Conservation (phyloP, 176 grass and related monocot species). For the Chloris gayana region DNA sequence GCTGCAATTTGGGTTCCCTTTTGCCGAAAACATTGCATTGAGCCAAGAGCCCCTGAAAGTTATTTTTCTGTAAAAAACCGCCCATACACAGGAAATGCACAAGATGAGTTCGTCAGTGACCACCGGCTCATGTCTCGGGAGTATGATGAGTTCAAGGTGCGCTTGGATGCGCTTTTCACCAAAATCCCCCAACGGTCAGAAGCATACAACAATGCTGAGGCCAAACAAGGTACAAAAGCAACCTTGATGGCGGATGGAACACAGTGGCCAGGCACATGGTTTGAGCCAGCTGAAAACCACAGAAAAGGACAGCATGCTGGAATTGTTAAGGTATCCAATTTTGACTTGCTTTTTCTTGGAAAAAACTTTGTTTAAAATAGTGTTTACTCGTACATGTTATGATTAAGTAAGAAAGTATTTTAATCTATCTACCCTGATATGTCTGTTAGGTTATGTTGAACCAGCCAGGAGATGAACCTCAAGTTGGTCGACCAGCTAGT, state of each 20-base stretch:
- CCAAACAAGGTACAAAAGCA: constrained; percentile 45
- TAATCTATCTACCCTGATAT: constrained; percentile 20
- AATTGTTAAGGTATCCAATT: constrained; percentile 39
- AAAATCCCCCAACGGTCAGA: constrained; percentile 41
- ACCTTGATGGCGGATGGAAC: constrained; percentile 56
- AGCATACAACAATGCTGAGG: constrained; percentile 13
- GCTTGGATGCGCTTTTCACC: constrained; percentile 39
- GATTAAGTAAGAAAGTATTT: constrained; percentile 18
- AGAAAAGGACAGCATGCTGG: constrained; percentile 53
- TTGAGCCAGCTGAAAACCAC: constrained; percentile 47
- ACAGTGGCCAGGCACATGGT: constrained; percentile 59
- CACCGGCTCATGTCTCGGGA: constrained; percentile 22
- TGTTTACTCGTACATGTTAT: background rate
- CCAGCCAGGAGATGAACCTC: constrained; percentile 30
- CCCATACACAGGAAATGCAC: constrained; percentile 43
- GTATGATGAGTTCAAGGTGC: constrained; percentile 53
- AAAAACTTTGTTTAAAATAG: background rate
- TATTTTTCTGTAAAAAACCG: constrained; percentile 47
- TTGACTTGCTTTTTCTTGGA: background rate
- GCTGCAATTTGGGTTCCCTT: constrained; percentile 51
- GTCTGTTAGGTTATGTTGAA: constrained; percentile 50
- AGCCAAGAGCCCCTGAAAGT: constrained; percentile 53
- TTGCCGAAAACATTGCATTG: constrained; percentile 57
- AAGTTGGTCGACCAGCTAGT: constrained; percentile 38
- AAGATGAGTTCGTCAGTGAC: constrained; percentile 42